Conservation (phyloP, 768 basidiomycete species). For the Auriscalpium microsporum region DNA sequence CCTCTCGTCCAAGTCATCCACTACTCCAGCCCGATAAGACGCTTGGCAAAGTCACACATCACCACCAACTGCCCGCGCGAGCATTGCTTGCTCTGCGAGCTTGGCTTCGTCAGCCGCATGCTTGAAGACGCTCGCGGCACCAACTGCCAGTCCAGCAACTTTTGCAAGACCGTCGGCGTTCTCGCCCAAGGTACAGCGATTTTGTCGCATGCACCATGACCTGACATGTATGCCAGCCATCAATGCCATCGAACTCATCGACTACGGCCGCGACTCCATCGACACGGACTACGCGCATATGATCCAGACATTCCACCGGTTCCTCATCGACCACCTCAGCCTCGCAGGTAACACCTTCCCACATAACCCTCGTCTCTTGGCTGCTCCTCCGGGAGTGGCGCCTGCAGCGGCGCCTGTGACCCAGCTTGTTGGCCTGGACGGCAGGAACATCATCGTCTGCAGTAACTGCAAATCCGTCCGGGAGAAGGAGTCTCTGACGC, state of each 20-base stretch:
- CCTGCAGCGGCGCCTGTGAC: conserved; percentile 65
- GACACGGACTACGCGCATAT: conserved; percentile 75
- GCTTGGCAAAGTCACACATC: conserved; percentile 85
- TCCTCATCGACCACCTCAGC: conserved; percentile 78
- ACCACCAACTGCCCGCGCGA: conserved; percentile 82
- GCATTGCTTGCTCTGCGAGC: conserved; percentile 89
- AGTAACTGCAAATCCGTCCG: conserved; percentile 60
- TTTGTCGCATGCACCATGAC: neutral
- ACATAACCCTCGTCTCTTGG: conserved; percentile 47
- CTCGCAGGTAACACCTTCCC: conserved; percentile 62
- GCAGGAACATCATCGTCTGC: conserved; percentile 70
- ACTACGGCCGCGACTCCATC: conserved; percentile 71
- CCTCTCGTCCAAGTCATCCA: conserved; percentile 85
- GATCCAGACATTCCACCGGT: conserved; percentile 94
- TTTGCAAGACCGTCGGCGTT: conserved; percentile 87
- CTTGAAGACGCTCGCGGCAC: conserved; percentile 88
- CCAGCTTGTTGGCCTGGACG: conserved; percentile 76
- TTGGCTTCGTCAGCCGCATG: conserved; percentile 93
- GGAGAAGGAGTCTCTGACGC: conserved; percentile 71
- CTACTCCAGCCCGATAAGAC: conserved; percentile 69
- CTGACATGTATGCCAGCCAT: conserved; percentile 35
- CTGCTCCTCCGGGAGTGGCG: conserved; percentile 17
- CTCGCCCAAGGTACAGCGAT: conserved; percentile 64
- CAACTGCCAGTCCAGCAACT: conserved; percentile 96
- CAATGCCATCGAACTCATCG: conserved; percentile 82